These are phyloP conservation scores for Heterobasidion irregulare DNA, from an alignment of 1,284 basidiomycete genomes.

Conservation along the genomic window DNA sequence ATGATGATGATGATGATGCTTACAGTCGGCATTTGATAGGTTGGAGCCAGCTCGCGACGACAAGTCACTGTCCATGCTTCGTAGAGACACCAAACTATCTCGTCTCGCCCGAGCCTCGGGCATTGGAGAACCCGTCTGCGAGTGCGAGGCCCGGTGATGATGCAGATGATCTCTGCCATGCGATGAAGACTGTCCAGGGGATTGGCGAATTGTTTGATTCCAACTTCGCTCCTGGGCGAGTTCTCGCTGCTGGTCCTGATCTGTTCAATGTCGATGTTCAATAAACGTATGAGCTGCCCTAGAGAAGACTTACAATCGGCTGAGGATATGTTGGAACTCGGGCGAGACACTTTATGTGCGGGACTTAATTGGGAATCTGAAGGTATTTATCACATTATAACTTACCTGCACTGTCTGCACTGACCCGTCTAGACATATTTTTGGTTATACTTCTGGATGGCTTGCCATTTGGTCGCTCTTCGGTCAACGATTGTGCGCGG, in stretches of 20 bases:
- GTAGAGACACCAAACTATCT: slow-evolving; percentile 3
- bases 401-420: slow-evolving; percentile 16
- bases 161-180: slow-evolving; percentile 9
- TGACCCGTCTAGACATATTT: slow-evolving; percentile 15
- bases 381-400: slow-evolving; percentile 12
- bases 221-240: neutral
- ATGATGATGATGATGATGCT: slow-evolving; percentile 24
- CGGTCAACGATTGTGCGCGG: slow-evolving; percentile 17
- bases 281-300: neutral
- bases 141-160: slow-evolving; percentile 13
- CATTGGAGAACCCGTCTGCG: slow-evolving; percentile 10
- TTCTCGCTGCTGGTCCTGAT: neutral
- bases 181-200: slow-evolving; percentile 2
- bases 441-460: slow-evolving; percentile 17
- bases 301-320: slow-evolving; percentile 7
- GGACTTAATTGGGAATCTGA: too few relatives aligned
- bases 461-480: slow-evolving; percentile 17
- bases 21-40: slow-evolving; percentile 16
- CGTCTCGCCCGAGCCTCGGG: slow-evolving; percentile 7
- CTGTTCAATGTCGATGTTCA: neutral
- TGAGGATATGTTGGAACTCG: slow-evolving; percentile 13
- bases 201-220: neutral
- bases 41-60: slow-evolving; percentile 12
- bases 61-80: slow-evolving; percentile 8
- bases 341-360: slow-evolving; percentile 16